Evolutionary conservation across 2,329 filamentous ascomycete species (phyloP), one percentile per base, ranked within the genome.

Genomic region (Exophiala sideris): DNA sequence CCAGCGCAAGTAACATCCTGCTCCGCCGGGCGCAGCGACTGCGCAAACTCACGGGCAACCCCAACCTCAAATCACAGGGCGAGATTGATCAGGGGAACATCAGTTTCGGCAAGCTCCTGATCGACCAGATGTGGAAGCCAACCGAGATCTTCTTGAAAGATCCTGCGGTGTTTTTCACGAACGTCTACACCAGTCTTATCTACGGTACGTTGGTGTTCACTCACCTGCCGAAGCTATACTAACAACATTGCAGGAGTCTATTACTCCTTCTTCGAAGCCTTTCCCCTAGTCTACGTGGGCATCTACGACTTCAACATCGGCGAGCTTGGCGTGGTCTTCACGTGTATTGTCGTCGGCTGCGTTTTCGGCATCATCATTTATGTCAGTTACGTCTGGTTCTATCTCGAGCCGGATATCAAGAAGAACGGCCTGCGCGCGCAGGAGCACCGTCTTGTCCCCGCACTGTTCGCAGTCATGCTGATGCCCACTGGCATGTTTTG

Each of bases 251-350:
- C 10, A 57, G 55, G 56, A 34, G 56, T 61, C 34, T 71, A 70
- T 52, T 79, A 79, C 58, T 72, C 72, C 12, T 86, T 79, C 70
- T 87, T 87, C 65, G 83, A 86, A 63, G 79, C 79, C n/a, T 86
- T 87, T 67, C 83, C 83, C 3, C 71, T 85, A 11, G 82, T 86
- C 51, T 87, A 84, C 66, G 75, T 76, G 2, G 74, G 74, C 36
- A 71, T 78, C 63, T 87, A 87, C 68, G 67, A 71, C 64, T 85
- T 87, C 77, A 78, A 74, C 54, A 68, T 80, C 2, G 82, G 82
- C 32, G 66, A 82, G 59, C 70, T 80, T 57, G 82, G 83, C 29
- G 75, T 86, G 8, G 77, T 83, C 41, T 86, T 86, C 71, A 71
- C 83, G 45, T 80, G 78, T 59, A 76, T 86, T 62, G 70, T 83